Evolutionary conservation across 345 rosid species (phyloP).

Genomic region (Citrus cavaleriei): DNA sequence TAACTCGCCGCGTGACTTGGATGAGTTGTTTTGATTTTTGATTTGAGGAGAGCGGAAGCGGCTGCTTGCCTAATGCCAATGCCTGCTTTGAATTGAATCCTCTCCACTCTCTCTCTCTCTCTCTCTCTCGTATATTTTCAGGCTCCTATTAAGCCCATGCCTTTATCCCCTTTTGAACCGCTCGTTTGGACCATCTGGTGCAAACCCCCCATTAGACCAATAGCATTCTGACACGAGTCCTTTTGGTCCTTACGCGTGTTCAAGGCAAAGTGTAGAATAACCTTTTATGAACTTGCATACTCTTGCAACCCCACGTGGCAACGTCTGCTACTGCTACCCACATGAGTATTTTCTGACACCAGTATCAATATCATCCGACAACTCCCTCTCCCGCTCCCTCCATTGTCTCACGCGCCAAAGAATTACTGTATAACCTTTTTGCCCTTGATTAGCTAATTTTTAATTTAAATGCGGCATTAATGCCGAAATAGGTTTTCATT

Average conservation of each 20-base stretch:
- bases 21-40: constrained; percentile 9
- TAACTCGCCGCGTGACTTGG: constrained; percentile 39
- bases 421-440: background rate
- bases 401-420: background rate
- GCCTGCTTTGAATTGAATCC: background rate
- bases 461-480: background rate
- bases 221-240: constrained; percentile 3
- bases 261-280: background rate
- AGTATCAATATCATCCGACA: constrained; percentile 28
- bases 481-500: background rate
- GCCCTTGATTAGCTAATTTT: background rate
- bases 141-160: constrained; percentile 6
- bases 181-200: constrained; percentile 24
- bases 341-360: constrained; percentile 21
- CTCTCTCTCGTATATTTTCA: background rate
- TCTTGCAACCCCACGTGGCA: background rate
- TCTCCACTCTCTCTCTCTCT: background rate
- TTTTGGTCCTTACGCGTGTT: constrained; percentile 4
- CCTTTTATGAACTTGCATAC: background rate
- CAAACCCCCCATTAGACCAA: background rate
- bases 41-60: background rate
- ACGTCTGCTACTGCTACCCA: background rate
- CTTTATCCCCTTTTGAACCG: constrained; percentile 31
- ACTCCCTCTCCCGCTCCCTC: background rate
- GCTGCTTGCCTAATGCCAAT: background rate